Evolutionary conservation across 2,329 filamentous ascomycete genomes (phyloP).

Genomic region (Conoideocrella luteorostrata): DNA sequence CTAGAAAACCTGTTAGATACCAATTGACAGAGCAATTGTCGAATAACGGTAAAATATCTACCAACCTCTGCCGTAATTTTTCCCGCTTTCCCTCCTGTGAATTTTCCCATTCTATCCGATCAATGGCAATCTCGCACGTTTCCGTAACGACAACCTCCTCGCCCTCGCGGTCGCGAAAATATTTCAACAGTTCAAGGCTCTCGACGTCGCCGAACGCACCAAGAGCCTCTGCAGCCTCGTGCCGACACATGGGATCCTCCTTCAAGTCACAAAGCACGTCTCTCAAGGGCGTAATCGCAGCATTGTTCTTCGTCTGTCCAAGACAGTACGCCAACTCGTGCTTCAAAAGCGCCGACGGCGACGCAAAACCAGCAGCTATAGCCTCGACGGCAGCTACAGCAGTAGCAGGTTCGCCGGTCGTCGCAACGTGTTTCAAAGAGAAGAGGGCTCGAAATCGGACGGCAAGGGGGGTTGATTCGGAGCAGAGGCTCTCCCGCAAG

Average conservation of each 20-base stretch:
- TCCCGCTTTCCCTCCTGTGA: conserved; percentile 65
- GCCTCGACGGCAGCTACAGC: conserved; percentile 57
- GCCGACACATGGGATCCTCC: conserved; percentile 93
- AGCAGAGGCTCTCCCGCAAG: conserved; percentile 70
- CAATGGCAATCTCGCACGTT: conserved; percentile 95
- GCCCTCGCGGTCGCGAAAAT: conserved; percentile 65
- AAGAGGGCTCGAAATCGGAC: conserved; percentile 94
- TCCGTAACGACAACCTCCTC: conserved; percentile 82
- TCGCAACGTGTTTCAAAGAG: conserved; percentile 90
- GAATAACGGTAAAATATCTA: conserved; percentile 6
- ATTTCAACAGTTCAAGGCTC: conserved; percentile 67
- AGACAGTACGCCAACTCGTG: conserved; percentile 97
- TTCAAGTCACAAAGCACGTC: conserved; percentile 66
- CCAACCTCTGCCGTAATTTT: conserved; percentile 73
- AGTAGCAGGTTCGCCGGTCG: conserved; percentile 55
- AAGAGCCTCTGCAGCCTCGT: conserved; percentile 92
- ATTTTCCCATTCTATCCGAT: conserved; percentile 89
- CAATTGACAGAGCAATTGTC: no score
- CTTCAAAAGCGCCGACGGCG: conserved; percentile 84
- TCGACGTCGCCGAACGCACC: conserved; percentile 73
- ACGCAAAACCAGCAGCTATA: conserved; percentile 80
- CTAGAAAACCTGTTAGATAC: conserved; percentile 36
- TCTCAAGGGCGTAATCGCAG: conserved; percentile 66
- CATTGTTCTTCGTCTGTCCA: conserved; percentile 76
- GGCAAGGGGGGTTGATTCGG: conserved; percentile 75